These are phyloP conservation scores for Jatropha multifida DNA, from an alignment of 441 rosid genomes.

Conservation along the genomic window DNA sequence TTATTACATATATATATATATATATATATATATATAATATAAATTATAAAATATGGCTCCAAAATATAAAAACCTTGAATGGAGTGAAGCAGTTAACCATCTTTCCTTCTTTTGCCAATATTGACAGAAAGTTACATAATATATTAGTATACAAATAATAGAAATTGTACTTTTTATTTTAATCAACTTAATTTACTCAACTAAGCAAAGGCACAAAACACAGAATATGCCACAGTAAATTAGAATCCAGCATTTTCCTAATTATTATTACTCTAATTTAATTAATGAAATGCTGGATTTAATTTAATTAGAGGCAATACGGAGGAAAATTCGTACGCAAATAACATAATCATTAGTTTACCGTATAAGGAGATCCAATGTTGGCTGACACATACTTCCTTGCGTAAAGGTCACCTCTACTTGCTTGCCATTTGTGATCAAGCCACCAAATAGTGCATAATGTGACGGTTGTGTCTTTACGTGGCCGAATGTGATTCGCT, in stretches of 20 bases:
- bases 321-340: background rate
- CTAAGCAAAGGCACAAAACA: background rate
- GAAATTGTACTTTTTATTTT: background rate
- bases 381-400: background rate
- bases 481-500: conserved; percentile 34
- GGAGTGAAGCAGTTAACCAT: too few relatives aligned
- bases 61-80: too few relatives aligned
- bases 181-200: background rate
- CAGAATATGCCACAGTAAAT: background rate
- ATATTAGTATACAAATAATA: background rate
- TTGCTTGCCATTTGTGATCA: conserved; percentile 13
- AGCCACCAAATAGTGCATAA: background rate
- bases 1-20: too few relatives aligned
- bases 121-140: background rate
- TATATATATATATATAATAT: too few relatives aligned
- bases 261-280: too few relatives aligned
- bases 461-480: conserved; percentile 9
- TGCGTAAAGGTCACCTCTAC: background rate
- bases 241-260: background rate
- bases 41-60: too few relatives aligned
- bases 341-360: background rate
- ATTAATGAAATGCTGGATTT: too few relatives aligned
- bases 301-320: background rate
- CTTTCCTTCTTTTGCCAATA: background rate
- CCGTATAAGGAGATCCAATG: background rate